phyloP scores from a whole-genome alignment of 805 yeast species.

The Saturnispora halmiae region DNA sequence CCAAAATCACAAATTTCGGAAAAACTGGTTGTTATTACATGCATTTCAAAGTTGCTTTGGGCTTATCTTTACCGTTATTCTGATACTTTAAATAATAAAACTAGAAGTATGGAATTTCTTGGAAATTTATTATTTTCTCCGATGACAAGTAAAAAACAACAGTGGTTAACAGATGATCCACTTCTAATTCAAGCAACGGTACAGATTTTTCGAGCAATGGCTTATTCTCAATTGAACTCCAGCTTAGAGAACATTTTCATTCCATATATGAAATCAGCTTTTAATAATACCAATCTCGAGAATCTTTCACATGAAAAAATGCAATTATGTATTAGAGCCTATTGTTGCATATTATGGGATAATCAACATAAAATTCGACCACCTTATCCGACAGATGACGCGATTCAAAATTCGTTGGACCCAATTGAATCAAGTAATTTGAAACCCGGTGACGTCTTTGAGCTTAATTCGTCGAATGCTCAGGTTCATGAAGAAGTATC shows the following conservation, averaged over 20 bases:
- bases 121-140: conserved; percentile 48
- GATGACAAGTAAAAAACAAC: conserved; percentile 45
- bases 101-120: conserved; percentile 63
- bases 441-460: conserved; percentile 33
- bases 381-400: conserved; percentile 58
- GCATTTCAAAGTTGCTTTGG: conserved; percentile 76
- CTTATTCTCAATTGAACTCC: conserved; percentile 69
- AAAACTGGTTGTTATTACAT: conserved; percentile 50
- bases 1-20: conserved; percentile 44
- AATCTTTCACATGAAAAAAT: conserved; percentile 59
- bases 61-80: conserved; percentile 79
- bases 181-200: conserved; percentile 56
- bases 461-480: conserved; percentile 36
- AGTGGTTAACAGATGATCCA: conserved; percentile 66
- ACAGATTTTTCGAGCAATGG: conserved; percentile 67
- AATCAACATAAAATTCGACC: conserved; percentile 51
- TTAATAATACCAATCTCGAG: conserved; percentile 52
- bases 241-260: conserved; percentile 69
- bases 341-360: conserved; percentile 61
- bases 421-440: conserved; percentile 28
- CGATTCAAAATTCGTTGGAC: conserved; percentile 28
- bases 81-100: conserved; percentile 81
- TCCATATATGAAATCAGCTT: conserved; percentile 56
- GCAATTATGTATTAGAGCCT: conserved; percentile 60
- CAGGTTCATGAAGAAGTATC: conserved; percentile 66